Evolutionary conservation across 768 basidiomycete species (phyloP).

Genomic region (Boletus patriciae): DNA sequence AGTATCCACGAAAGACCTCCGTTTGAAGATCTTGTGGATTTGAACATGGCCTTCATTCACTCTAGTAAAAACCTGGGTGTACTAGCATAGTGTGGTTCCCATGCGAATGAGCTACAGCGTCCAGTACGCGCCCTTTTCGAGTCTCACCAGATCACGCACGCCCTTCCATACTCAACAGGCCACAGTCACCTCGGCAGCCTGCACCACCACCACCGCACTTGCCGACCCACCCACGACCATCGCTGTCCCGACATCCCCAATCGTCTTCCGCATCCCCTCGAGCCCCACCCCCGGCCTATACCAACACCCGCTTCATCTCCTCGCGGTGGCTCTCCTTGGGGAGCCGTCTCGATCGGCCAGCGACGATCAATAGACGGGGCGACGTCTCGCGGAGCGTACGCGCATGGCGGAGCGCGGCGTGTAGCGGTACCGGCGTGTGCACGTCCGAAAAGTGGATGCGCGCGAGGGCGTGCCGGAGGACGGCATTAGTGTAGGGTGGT

Average conservation of each 20-base stretch:
- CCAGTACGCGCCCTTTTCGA: no score
- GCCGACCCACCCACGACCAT: slow-evolving; percentile 63
- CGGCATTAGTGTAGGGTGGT: background rate
- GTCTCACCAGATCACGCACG: no score
- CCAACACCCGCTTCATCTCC: slow-evolving; percentile 65
- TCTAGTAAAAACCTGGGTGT: no score
- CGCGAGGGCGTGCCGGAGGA: slow-evolving; percentile 39
- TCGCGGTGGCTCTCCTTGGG: slow-evolving; percentile 67
- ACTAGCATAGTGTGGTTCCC: no score
- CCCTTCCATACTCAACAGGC: background rate
- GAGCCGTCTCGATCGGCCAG: slow-evolving; percentile 73
- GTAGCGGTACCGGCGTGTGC: slow-evolving; percentile 58
- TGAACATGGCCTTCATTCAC: no score
- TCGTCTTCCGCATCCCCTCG: slow-evolving; percentile 62
- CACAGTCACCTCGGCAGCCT: slow-evolving; percentile 45
- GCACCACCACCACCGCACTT: slow-evolving; percentile 63
- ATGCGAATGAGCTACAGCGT: no score
- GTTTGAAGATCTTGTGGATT: no score
- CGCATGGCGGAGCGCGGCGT: slow-evolving; percentile 51
- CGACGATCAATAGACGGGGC: slow-evolving; percentile 57
- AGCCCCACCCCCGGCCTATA: slow-evolving; percentile 1
- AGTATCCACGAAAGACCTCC: no score
- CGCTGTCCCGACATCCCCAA: slow-evolving; percentile 83
- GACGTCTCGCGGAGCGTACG: slow-evolving; percentile 20
- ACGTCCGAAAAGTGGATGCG: slow-evolving; percentile 65